phyloP scores from a whole-genome alignment of 2,329 filamentous ascomycete genomes.

The Alternaria sp. region DNA sequence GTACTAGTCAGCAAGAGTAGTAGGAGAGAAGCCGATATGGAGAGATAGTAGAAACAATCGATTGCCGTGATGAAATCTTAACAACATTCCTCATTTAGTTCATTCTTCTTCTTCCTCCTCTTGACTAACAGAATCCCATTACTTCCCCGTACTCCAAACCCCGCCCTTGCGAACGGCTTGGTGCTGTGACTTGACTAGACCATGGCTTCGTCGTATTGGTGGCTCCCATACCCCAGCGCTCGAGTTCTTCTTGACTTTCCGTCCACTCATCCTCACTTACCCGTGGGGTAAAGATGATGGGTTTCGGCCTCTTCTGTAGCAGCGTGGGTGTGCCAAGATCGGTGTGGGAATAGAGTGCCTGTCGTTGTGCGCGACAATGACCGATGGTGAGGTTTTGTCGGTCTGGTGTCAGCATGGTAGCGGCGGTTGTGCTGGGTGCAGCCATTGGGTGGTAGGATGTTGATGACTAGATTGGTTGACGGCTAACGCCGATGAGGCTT shows the following conservation, averaged over 20 bases:
- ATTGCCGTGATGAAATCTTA: background rate
- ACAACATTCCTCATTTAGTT: background rate
- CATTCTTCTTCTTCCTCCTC: background rate
- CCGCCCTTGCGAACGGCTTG: background rate
- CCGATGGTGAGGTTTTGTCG: conserved; percentile 12
- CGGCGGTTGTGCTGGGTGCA: background rate
- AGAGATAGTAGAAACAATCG: no score
- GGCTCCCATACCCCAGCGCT: conserved; percentile 12
- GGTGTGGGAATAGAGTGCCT: conserved; percentile 8
- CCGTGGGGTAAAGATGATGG: background rate
- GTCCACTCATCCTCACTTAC: conserved; percentile 7
- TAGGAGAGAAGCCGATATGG: no score
- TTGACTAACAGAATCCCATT: background rate
- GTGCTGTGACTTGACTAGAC: background rate
- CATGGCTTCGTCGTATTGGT: background rate
- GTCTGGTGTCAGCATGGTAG: background rate
- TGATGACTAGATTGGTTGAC: background rate
- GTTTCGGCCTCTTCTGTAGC: background rate
- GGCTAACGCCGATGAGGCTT: background rate
- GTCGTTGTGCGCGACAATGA: conserved; percentile 16
- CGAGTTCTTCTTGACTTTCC: conserved; percentile 11
- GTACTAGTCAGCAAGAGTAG: no score
- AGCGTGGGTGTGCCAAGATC: background rate
- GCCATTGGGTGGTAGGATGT: background rate
- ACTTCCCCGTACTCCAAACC: conserved; percentile 1